phyloP scores from a whole-genome alignment of 768 basidiomycete species.

The Nidula microcarpa region DNA sequence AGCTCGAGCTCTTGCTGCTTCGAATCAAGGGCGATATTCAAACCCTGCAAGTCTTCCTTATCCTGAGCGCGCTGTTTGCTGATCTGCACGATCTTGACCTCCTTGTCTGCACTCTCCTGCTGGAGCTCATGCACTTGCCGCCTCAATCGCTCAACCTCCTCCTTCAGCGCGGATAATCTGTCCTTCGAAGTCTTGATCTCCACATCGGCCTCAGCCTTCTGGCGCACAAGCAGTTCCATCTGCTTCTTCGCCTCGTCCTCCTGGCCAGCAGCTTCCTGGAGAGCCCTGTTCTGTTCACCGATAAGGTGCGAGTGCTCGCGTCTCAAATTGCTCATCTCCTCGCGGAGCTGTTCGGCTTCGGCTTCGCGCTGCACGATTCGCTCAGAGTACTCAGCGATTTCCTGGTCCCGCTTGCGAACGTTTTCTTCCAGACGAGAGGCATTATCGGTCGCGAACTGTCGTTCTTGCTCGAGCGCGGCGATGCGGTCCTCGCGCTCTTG shows the following conservation, averaged over 20 bases:
- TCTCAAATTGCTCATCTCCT: conserved; percentile 50
- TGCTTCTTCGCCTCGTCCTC: conserved; percentile 42
- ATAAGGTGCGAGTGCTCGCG: conserved; percentile 50
- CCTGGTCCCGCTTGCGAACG: conserved; percentile 52
- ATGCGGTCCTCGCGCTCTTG: conserved; percentile 55
- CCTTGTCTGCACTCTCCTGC: conserved; percentile 81
- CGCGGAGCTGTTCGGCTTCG: conserved; percentile 51
- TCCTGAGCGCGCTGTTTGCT: conserved; percentile 63
- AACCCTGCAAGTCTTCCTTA: conserved; percentile 75
- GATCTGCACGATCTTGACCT: conserved; percentile 73
- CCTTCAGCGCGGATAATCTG: conserved; percentile 43
- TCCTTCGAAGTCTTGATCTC: conserved; percentile 46
- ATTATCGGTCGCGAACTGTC: conserved; percentile 50
- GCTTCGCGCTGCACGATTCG: conserved; percentile 45
- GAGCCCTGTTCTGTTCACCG: conserved; percentile 42
- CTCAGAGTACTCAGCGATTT: conserved; percentile 44
- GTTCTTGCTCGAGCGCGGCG: conserved; percentile 50
- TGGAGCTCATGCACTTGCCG: conserved; percentile 67
- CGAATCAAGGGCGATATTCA: conserved; percentile 89
- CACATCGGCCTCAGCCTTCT: conserved; percentile 55
- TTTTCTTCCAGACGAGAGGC: conserved; percentile 55
- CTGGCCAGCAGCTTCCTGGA: conserved; percentile 43
- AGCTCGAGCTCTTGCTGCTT: conserved; percentile 94
- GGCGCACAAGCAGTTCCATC: conserved; percentile 46
- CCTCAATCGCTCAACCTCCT: conserved; percentile 58